phyloP scores from a whole-genome alignment of 371 early-diverging fungal species.

The Mortierella sp. region DNA sequence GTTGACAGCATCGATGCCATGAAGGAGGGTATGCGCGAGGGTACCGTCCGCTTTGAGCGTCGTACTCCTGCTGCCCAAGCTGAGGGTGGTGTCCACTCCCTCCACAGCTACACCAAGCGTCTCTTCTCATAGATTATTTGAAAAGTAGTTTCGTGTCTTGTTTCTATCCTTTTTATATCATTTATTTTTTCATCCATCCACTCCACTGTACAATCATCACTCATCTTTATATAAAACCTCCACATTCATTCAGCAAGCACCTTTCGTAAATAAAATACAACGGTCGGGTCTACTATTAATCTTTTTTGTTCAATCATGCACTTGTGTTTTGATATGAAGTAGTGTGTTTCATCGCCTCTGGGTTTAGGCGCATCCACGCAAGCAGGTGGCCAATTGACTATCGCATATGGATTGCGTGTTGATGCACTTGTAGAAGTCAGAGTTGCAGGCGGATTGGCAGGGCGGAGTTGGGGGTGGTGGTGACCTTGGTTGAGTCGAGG shows the following conservation, averaged over 20 bases:
- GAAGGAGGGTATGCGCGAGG: constrained; percentile 75
- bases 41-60: constrained; percentile 92
- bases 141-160: background rate
- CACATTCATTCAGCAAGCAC: background rate
- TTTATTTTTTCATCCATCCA: constrained; percentile 5
- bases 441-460: constrained; percentile 18
- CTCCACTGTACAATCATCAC: constrained; percentile 4
- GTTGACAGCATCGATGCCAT: constrained; percentile 74
- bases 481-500: background rate
- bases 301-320: no score
- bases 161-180: background rate
- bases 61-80: constrained; percentile 95
- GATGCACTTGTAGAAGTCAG: constrained; percentile 25
- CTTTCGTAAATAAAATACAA: background rate
- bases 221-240: background rate
- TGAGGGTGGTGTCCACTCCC: constrained; percentile 97
- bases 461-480: constrained; percentile 12
- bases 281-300: background rate
- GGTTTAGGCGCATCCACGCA: background rate
- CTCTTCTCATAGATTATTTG: constrained; percentile 71
- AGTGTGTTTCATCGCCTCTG: background rate
- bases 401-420: background rate
- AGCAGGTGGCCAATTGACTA: background rate
- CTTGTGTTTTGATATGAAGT: no score
- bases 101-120: constrained; percentile 92